phyloP scores from a whole-genome alignment of 306 rosid genomes.

The Alnus rubra region DNA sequence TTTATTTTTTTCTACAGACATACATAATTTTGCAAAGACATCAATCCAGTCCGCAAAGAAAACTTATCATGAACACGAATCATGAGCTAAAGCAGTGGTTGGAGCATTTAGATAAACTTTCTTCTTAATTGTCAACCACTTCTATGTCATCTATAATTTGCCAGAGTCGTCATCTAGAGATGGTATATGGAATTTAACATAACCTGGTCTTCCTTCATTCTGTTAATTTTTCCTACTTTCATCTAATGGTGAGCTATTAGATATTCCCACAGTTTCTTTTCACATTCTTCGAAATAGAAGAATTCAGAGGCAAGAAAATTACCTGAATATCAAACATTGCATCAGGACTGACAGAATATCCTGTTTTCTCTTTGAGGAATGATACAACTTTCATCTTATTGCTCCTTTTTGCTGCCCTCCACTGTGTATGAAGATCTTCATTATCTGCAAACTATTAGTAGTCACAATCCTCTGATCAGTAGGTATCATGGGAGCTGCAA shows the following conservation, averaged over 20 bases:
- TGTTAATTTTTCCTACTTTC: constrained; percentile 17
- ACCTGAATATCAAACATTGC: constrained; percentile 98
- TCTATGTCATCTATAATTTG: constrained; percentile 3
- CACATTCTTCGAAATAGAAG: constrained; percentile 3
- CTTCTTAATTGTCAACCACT: background rate
- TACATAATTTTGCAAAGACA: background rate
- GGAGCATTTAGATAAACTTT: constrained; percentile 10
- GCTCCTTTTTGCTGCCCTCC: constrained; percentile 81
- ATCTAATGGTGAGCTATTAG: constrained; percentile 12
- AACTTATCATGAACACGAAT: background rate
- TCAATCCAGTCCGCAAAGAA: constrained; percentile 4
- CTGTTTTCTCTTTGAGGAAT: constrained; percentile 77
- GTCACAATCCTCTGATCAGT: constrained; percentile 34
- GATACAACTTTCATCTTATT: constrained; percentile 83
- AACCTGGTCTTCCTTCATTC: background rate
- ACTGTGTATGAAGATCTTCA: constrained; percentile 77
- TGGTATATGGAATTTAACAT: background rate
- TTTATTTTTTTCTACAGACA: background rate
- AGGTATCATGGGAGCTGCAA: constrained; percentile 9
- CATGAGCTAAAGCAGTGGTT: constrained; percentile 1
- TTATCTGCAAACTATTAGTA: constrained; percentile 69
- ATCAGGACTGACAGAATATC: constrained; percentile 87
- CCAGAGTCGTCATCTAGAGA: constrained; percentile 2
- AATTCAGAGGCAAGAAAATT: constrained; percentile 25
- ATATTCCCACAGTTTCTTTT: constrained; percentile 11